A percentile compares a stretch with the other conserved stretches of the same genome.
These are phyloP conservation scores for Helotiales sp. DNA, from an alignment of 2,329 filamentous ascomycete species.

Conservation along the genomic window DNA sequence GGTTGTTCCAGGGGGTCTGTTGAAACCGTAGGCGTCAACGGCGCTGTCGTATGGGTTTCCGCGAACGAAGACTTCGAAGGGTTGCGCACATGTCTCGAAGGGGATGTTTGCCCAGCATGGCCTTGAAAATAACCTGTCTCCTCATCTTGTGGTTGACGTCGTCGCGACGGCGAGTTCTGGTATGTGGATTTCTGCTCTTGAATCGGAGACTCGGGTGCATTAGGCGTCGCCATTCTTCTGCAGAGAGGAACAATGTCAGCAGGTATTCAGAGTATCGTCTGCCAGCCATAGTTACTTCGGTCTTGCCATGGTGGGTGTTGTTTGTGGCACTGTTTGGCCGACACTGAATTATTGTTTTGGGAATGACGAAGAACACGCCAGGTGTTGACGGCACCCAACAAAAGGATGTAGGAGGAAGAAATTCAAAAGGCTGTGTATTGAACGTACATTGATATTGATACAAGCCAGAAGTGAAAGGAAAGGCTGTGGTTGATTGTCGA, in stretches of 20 bases:
- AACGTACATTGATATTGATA: constrained; percentile 38
- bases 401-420: constrained; percentile 7
- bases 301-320: constrained; percentile 12
- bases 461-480: constrained; percentile 22
- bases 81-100: constrained; percentile 54
- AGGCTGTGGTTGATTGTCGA: constrained; percentile 36
- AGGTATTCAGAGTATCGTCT: constrained; percentile 11
- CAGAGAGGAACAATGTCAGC: constrained; percentile 24
- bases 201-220: constrained; percentile 58
- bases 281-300: constrained; percentile 25
- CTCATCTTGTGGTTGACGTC: constrained; percentile 68
- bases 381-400: constrained; percentile 4
- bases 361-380: constrained; percentile 7
- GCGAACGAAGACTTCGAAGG: constrained; percentile 62
- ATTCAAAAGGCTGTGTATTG: constrained; percentile 8
- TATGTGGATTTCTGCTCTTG: constrained; percentile 68
- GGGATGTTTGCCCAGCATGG: constrained; percentile 21
- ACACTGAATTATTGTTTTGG: constrained; percentile 8
- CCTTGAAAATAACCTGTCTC: constrained; percentile 59
- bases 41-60: constrained; percentile 57
- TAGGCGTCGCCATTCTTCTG: constrained; percentile 62
- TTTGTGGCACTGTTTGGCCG: constrained; percentile 8
- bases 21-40: constrained; percentile 52
- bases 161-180: constrained; percentile 70
- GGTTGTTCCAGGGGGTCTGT: constrained; percentile 51